Percentiles rank a stretch among this genome's conserved stretches.
phyloP scores from a whole-genome alignment of 345 rosid species.

The Eucalyptus pauciflora region DNA sequence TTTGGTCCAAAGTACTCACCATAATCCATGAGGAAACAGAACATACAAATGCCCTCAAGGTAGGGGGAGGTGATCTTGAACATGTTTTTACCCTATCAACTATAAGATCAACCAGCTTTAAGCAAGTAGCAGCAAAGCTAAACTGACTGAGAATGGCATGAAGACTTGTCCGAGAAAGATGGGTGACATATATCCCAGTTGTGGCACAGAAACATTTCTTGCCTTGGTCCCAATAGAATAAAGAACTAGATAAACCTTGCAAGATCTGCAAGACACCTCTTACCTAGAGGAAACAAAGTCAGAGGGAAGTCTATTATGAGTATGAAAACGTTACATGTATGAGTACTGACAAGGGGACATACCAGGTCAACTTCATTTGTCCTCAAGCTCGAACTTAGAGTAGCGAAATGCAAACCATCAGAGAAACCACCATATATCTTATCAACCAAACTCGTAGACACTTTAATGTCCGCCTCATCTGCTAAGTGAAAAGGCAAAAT shows the following conservation, averaged over 20 bases:
- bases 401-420: constrained; percentile 19
- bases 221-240: constrained; percentile 51
- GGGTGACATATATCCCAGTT: constrained; percentile 48
- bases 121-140: constrained; percentile 62
- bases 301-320: background rate
- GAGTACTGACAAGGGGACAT: background rate
- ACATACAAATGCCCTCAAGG: constrained; percentile 64
- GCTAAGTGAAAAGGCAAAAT: background rate
- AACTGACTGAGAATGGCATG: constrained; percentile 47
- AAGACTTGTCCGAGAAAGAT: constrained; percentile 63
- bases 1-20: constrained; percentile 22
- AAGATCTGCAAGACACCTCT: constrained; percentile 53
- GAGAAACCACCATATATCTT: constrained; percentile 18
- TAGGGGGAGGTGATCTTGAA: constrained; percentile 35
- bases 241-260: constrained; percentile 67
- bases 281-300: constrained; percentile 18
- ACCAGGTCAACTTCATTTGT: constrained; percentile 56
- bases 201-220: constrained; percentile 23
- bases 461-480: background rate
- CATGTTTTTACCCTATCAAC: constrained; percentile 19
- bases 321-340: background rate
- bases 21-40: constrained; percentile 62
- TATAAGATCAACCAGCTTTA: constrained; percentile 48
- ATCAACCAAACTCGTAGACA: constrained; percentile 10
- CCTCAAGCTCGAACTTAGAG: constrained; percentile 23